Evolutionary conservation across 257 asterid genomes (phyloP).

Genomic region (Solanum sitiens): DNA sequence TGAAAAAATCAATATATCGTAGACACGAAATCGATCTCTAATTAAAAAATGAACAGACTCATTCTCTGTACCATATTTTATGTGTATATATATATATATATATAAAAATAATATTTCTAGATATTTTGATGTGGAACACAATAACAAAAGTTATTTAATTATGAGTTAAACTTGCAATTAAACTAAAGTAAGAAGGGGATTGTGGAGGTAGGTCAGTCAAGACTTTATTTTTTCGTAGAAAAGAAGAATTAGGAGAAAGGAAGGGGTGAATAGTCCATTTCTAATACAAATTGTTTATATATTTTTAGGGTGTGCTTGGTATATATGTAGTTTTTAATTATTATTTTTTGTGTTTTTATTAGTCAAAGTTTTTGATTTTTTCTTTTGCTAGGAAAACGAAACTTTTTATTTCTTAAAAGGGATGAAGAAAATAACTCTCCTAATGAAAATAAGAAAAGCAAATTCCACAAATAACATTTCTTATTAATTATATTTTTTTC

Average conservation of each 20-base stretch:
- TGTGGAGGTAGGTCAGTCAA: background rate
- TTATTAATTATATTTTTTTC: background rate
- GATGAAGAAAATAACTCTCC: background rate
- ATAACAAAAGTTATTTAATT: background rate
- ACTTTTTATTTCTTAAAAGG: background rate
- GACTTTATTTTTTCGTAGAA: background rate
- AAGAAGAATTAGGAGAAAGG: background rate
- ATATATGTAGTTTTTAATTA: background rate
- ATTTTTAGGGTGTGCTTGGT: background rate
- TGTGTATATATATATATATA: too few species aligned
- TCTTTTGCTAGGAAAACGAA: background rate
- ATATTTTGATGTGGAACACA: background rate
- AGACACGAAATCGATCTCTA: background rate
- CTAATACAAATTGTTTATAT: background rate
- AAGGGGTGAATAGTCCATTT: background rate
- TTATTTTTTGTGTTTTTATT: background rate
- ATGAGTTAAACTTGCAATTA: background rate
- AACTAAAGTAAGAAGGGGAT: background rate
- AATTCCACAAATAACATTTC: background rate
- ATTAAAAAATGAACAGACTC: too few species aligned
- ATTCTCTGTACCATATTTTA: too few species aligned
- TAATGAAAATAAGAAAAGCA: background rate
- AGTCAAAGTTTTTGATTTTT: background rate
- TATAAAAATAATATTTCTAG: too few species aligned
- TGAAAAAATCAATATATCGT: rapidly evolving